Evolutionary conservation across 2,329 filamentous ascomycete genomes (phyloP).

Genomic region (Diaporthe destruens): DNA sequence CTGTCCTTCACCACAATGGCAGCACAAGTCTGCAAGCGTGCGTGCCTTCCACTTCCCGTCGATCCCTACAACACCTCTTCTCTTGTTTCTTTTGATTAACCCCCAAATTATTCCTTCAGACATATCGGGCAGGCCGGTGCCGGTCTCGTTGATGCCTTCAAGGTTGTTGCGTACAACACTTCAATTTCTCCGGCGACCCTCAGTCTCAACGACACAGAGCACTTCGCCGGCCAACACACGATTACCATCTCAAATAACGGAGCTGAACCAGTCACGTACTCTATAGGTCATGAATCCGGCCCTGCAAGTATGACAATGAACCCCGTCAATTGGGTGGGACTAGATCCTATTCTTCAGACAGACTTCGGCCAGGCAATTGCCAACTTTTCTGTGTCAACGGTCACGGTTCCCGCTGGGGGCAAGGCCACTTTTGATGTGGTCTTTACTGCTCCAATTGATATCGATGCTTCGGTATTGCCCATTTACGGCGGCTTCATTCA

Average conservation of each 20-base stretch:
- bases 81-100: conserved; percentile 28
- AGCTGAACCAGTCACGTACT: conserved; percentile 47
- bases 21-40: conserved; percentile 35
- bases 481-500: conserved; percentile 8
- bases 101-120: neutral
- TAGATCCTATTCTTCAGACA: conserved; percentile 41
- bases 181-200: conserved; percentile 1
- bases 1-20: conserved; percentile 36
- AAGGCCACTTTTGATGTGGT: conserved; percentile 1
- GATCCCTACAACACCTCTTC: neutral
- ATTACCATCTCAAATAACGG: neutral
- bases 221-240: neutral
- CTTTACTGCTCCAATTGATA: neutral
- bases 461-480: neutral
- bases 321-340: conserved; percentile 40
- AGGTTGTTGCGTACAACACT: conserved; percentile 10
- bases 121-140: conserved; percentile 14
- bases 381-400: neutral
- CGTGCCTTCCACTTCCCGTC: neutral
- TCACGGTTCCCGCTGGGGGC: neutral
- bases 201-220: conserved; percentile 3
- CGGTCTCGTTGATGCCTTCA: conserved; percentile 6
- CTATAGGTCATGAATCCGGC: conserved; percentile 49
- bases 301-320: conserved; percentile 51
- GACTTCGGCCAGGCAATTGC: conserved; percentile 1